Percentiles rank a stretch among this genome's conserved stretches.
Evolutionary conservation across 768 basidiomycete genomes (phyloP).

Genomic region (Lactarius hatsudake): DNA sequence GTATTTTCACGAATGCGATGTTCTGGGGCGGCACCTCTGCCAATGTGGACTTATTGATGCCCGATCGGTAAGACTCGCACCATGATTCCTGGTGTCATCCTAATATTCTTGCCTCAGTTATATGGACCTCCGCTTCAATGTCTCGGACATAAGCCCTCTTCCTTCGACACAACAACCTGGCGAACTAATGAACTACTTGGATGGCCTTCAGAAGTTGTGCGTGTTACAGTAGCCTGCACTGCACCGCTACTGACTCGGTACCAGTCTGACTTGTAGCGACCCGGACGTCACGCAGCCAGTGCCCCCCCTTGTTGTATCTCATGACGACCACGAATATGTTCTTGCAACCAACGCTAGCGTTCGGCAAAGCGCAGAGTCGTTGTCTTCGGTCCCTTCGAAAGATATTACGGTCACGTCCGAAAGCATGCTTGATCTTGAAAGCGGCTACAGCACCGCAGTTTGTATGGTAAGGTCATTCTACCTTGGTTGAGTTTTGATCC

Average conservation of each 20-base stretch:
- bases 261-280: constrained; percentile 38
- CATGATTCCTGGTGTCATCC: background rate
- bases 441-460: constrained; percentile 45
- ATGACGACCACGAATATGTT: constrained; percentile 42
- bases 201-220: constrained; percentile 44
- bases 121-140: constrained; percentile 54
- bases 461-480: constrained; percentile 50
- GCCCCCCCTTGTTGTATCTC: constrained; percentile 44
- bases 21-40: constrained; percentile 8
- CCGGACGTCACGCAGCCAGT: constrained; percentile 40
- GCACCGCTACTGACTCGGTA: constrained; percentile 14
- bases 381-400: constrained; percentile 22
- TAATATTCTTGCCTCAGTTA: constrained; percentile 11
- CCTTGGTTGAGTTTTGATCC: constrained; percentile 1
- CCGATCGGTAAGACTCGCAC: constrained; percentile 21
- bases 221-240: constrained; percentile 28
- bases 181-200: constrained; percentile 42
- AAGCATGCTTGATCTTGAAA: constrained; percentile 53
- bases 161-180: constrained; percentile 38
- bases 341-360: constrained; percentile 49
- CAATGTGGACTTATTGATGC: constrained; percentile 22
- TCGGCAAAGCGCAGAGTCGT: constrained; percentile 41
- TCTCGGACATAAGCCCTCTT: constrained; percentile 37
- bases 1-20: background rate
- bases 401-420: constrained; percentile 39